Base-by-base conservation (phyloP, 192 early-diverging fungal genomes). In the Rhizophagus clarus region DNA sequence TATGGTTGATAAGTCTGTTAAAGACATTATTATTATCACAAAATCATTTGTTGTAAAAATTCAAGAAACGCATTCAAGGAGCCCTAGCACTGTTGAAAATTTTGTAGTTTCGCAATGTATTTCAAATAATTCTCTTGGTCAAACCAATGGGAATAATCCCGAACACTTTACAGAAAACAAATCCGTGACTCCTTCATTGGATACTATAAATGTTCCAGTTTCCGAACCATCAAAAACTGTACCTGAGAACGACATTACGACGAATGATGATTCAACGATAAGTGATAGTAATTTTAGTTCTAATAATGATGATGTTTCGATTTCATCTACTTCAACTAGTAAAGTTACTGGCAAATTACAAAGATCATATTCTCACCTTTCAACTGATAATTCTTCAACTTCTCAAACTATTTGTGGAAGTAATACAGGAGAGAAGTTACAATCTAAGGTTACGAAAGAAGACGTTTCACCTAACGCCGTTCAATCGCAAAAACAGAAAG, bases 1-100 rank as follows among this genome's bases (percentile, higher is more conserved):
- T 11, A 76, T 87, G 14, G 85, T 91, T 3, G 90, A 92, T 64
- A 89, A 87, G 40, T 85, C 89, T 0, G 88, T 91, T 5, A 83
- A 88, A 28, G 88, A 90, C 28, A 71, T 93, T 11, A 75, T 90
- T 11, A 81, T 86, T 17, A 76, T 81, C 4, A 83, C 85, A 1
- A 90, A 90, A 29, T 80, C 89, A 1, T 62, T 92, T 20, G 82
- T 92, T 17, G 85, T 79, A 47, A 68, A 68, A 8, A 47, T 84
- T 31, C 62, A 80, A 56, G 51, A 5, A 22, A 4, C 3, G 10
- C 47, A 11, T 49, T 51, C 61, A 61, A 74, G 32, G 20, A 77
- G 9, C 51, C 63, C 12, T 81, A 61, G 20, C 67, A 40, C 2
- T 77, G 32, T 37, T 24, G 68, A 84, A 40, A 70, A n/a, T 70